phyloP scores from a whole-genome alignment of 257 asterid genomes.

The Sherardia arvensis region DNA sequence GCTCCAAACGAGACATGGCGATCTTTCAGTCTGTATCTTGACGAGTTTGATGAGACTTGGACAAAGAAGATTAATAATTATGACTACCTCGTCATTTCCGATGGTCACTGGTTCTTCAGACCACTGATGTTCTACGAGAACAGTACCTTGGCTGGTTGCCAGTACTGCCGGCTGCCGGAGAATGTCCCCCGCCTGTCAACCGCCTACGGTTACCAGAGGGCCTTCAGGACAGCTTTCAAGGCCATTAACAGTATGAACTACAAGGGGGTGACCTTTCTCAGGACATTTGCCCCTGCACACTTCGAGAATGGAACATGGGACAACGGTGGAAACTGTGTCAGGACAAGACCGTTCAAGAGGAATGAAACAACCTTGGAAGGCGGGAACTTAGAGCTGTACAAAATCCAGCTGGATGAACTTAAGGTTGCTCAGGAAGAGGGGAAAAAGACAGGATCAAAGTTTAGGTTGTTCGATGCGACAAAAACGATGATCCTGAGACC shows the following conservation, averaged over 20 bases:
- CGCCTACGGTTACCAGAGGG: slow-evolving; percentile 32
- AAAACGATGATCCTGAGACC: slow-evolving; percentile 43
- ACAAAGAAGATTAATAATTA: slow-evolving; percentile 18
- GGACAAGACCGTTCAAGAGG: slow-evolving; percentile 38
- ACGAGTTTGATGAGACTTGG: slow-evolving; percentile 42
- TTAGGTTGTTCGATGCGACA: slow-evolving; percentile 47
- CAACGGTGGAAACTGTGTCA: slow-evolving; percentile 44
- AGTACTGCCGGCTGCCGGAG: slow-evolving; percentile 33
- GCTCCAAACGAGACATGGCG: slow-evolving; percentile 24
- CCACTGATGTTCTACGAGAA: slow-evolving; percentile 46
- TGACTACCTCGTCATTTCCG: slow-evolving; percentile 28
- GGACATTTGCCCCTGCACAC: slow-evolving; percentile 41
- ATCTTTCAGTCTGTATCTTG: slow-evolving; percentile 44
- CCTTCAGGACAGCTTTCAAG: slow-evolving; percentile 32
- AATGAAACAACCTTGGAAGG: slow-evolving; percentile 26
- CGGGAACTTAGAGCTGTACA: slow-evolving; percentile 23
- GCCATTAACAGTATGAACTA: slow-evolving; percentile 19
- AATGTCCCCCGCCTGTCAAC: slow-evolving; percentile 29
- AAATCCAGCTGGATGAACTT: slow-evolving; percentile 37
- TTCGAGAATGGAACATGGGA: slow-evolving; percentile 52
- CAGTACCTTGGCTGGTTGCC: slow-evolving; percentile 38
- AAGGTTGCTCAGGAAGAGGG: slow-evolving; percentile 26
- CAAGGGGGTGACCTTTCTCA: slow-evolving; percentile 25
- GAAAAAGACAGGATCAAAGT: slow-evolving; percentile 21
- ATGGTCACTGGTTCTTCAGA: slow-evolving; percentile 44